phyloP scores from a whole-genome alignment of 208 protist genomes.

The Trypanosoma rangeli region DNA sequence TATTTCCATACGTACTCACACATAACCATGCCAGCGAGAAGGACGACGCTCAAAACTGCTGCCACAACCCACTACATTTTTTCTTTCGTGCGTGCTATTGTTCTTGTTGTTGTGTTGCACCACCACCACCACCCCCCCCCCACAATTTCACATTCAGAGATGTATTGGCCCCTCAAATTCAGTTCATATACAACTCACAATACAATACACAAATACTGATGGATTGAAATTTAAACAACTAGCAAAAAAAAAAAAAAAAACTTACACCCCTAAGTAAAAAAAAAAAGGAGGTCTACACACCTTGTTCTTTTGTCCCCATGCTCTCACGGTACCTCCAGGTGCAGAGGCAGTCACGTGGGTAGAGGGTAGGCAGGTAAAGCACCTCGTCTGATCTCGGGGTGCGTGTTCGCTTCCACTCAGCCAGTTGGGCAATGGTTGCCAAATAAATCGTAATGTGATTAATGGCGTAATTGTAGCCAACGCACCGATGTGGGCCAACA shows the following conservation, averaged over 20 bases:
- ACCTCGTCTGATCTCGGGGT: conserved; percentile 91
- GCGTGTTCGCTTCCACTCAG: conserved; percentile 76
- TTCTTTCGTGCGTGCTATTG: too few species aligned
- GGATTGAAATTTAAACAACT: not conserved
- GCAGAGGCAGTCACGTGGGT: conserved; percentile 87
- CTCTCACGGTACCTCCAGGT: conserved; percentile 66
- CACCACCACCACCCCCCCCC: too few species aligned
- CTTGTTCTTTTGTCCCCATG: conserved; percentile 21
- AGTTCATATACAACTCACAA: too few species aligned
- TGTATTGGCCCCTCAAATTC: too few species aligned
- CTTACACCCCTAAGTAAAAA: conserved; percentile 16
- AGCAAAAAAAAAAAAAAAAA: conserved; percentile 8
- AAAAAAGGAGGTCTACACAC: conserved; percentile 12
- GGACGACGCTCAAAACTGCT: too few species aligned
- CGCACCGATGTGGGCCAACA: conserved; percentile 90
- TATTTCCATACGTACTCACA: too few species aligned
- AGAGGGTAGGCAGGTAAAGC: conserved; percentile 91
- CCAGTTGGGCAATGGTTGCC: conserved; percentile 63
- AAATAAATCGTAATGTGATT: conserved; percentile 93
- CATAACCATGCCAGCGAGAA: too few species aligned
- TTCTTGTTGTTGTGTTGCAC: too few species aligned
- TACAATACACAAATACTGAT: too few species aligned
- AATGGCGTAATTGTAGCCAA: conserved; percentile 94
- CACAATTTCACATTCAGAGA: too few species aligned
- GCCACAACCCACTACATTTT: too few species aligned